Evolutionary conservation across 108 stramenopile genomes (phyloP).

Genomic region (Cyclostephanos tholiformis): DNA sequence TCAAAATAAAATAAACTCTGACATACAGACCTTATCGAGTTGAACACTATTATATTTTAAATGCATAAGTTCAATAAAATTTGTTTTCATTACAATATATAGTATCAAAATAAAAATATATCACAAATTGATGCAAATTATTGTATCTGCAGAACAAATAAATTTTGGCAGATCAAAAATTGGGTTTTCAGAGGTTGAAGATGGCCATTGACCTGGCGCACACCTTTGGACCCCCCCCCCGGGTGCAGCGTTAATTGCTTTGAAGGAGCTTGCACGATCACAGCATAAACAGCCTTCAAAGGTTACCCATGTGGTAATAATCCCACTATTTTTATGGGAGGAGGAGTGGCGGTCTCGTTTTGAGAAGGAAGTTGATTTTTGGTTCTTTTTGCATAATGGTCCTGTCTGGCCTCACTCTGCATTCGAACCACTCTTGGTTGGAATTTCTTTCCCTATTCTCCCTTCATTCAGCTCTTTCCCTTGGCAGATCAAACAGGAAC

Average conservation of each 20-base stretch:
- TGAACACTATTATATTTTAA: too few relatives aligned
- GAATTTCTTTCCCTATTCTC: conserved; percentile 4
- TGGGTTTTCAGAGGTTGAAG: too few relatives aligned
- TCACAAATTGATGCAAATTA: too few relatives aligned
- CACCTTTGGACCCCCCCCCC: conserved; percentile 26
- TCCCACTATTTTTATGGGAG: conserved; percentile 10
- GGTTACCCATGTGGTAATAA: neutral
- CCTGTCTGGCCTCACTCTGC: conserved; percentile 6
- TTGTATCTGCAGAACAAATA: too few relatives aligned
- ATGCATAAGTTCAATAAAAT: too few relatives aligned
- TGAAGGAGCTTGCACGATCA: neutral
- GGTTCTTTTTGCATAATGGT: conserved; percentile 3
- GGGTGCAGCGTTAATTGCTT: conserved; percentile 14
- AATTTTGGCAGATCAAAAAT: too few relatives aligned
- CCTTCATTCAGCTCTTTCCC: neutral
- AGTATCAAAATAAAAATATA: too few relatives aligned
- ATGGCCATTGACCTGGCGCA: conserved; percentile 3
- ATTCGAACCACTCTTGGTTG: neutral
- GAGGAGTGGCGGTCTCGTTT: conserved; percentile 13
- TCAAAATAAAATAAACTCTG: too few relatives aligned
- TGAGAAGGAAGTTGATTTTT: conserved; percentile 18
- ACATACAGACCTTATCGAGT: too few relatives aligned
- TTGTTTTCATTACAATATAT: too few relatives aligned
- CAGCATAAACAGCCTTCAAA: neutral
- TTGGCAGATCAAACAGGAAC: conserved; percentile 12